These are phyloP conservation scores for Penicillium expansum DNA, from an alignment of 2,329 filamentous ascomycete genomes.

Conservation along the genomic window DNA sequence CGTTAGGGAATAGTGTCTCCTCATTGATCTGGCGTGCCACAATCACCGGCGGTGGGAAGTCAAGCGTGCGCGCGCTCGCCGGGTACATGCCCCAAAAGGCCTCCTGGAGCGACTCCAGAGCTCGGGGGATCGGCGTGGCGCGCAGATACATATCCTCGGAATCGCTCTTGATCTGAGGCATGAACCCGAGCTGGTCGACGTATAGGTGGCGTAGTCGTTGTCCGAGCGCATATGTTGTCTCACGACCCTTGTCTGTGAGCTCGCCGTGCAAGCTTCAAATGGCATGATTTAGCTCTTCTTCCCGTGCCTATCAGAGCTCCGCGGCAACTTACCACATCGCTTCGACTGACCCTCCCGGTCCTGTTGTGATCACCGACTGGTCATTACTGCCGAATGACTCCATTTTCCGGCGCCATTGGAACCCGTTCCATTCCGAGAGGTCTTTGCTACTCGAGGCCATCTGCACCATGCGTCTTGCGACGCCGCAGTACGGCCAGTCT, in stretches of 20 bases:
- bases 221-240: constrained; percentile 69
- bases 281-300: constrained; percentile 11
- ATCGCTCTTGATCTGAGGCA: constrained; percentile 58
- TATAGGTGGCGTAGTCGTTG: constrained; percentile 68
- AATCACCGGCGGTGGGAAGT: constrained; percentile 63
- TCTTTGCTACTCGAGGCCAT: constrained; percentile 57
- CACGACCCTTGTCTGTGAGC: constrained; percentile 71
- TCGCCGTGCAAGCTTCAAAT: constrained; percentile 54
- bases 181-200: constrained; percentile 69
- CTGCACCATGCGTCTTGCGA: constrained; percentile 67
- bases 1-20: constrained; percentile 79
- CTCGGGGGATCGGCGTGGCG: constrained; percentile 70
- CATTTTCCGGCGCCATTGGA: constrained; percentile 67
- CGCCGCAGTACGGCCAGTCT: constrained; percentile 89
- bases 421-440: constrained; percentile 54
- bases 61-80: constrained; percentile 45
- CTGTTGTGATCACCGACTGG: constrained; percentile 66
- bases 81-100: constrained; percentile 75
- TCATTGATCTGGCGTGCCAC: constrained; percentile 63
- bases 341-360: constrained; percentile 69
- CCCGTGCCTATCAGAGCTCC: background rate
- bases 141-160: constrained; percentile 68
- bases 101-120: constrained; percentile 75
- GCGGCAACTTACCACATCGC: constrained; percentile 66
- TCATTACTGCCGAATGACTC: constrained; percentile 76